Conservation (phyloP, 768 basidiomycete genomes). For the Hysterangium stoloniferum region DNA sequence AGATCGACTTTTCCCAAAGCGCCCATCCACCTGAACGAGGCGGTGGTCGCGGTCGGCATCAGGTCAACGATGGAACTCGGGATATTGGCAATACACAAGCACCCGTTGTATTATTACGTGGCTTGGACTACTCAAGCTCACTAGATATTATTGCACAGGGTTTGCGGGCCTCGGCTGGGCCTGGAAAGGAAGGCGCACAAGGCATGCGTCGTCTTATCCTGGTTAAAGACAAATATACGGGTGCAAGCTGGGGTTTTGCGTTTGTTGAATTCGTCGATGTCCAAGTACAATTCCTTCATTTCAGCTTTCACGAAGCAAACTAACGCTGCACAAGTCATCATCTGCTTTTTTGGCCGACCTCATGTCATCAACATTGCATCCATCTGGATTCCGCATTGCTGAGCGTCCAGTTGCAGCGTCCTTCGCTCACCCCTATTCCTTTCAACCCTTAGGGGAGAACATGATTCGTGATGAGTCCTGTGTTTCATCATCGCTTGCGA, state of each 20-base stretch:
- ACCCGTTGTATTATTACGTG: conserved; percentile 82
- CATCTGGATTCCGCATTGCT: conserved; percentile 89
- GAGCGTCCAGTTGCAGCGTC: conserved; percentile 85
- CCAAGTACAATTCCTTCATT: conserved; percentile 43
- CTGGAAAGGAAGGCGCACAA: conserved; percentile 67
- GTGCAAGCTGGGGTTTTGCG: conserved; percentile 87
- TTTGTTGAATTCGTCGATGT: conserved; percentile 89
- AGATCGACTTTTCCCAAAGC: conserved; percentile 93
- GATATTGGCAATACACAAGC: conserved; percentile 87
- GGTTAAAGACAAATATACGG: conserved; percentile 81
- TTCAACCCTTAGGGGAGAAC: conserved; percentile 71
- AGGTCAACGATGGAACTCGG: conserved; percentile 86
- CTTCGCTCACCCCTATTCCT: conserved; percentile 88
- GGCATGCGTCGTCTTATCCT: conserved; percentile 85
- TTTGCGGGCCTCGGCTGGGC: conserved; percentile 75
- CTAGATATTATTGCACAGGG: conserved; percentile 83
- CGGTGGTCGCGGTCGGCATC: conserved; percentile 41
- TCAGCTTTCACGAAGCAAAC: conserved; percentile 8
- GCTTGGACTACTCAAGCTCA: conserved; percentile 80
- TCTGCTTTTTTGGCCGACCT: conserved; percentile 74
- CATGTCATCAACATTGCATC: conserved; percentile 81
- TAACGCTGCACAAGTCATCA: conserved; percentile 52
- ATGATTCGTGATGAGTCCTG: conserved; percentile 73
- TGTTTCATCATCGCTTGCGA: conserved; percentile 52
- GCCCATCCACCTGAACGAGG: conserved; percentile 64